Base-by-base conservation (phyloP, 345 rosid species). In the Kandelia obovata region DNA sequence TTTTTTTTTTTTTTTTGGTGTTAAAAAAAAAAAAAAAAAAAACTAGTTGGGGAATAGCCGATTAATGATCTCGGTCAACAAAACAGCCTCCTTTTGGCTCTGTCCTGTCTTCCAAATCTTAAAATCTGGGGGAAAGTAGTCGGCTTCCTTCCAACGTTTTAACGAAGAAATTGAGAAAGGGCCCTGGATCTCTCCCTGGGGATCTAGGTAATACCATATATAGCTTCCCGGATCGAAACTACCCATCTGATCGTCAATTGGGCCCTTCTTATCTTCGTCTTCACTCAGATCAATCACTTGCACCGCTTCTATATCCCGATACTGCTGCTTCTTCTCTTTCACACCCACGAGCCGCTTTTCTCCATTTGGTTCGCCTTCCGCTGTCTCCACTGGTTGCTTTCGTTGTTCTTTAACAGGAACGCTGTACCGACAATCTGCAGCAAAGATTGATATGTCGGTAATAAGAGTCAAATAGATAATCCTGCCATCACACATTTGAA, bases 131-230 rank as follows among this genome's bases (percentile, higher is more conserved):
- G 78, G 76, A 73, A 92, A 90, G 74, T 83, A 86, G 4, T 71
- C 74, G 1, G 49, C 75, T 27, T 89, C 89, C 5, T 65, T 57
- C 96, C 96, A 92, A 5, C 23, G 75, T 77, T 88, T 88, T 51
- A 90, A 86, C 6, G 73, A 65, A 15, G 25, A 26, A n/a, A 88
- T 75, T 1, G 92, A 72, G 81, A 90, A 89, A n/a, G 96, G 96
- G 56, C 96, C 93, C 11, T 78, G 96, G 47, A 69, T 27, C 25
- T 13, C 20, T 28, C 97, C 96, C 21, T 65, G 81, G 16, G 96
- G 98, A 78, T 92, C 96, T 64, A 46, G 21, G 71, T 90, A 92
- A 72, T 76, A 65, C 96, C 98, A 92, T 27, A 79, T 74, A 46
- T 34, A 17, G 65, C 78, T 73, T 67, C 58, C 77, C 6, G 65